Conservation (phyloP, 2,329 filamentous ascomycete species). For the Teratosphaeria gauchensis region DNA sequence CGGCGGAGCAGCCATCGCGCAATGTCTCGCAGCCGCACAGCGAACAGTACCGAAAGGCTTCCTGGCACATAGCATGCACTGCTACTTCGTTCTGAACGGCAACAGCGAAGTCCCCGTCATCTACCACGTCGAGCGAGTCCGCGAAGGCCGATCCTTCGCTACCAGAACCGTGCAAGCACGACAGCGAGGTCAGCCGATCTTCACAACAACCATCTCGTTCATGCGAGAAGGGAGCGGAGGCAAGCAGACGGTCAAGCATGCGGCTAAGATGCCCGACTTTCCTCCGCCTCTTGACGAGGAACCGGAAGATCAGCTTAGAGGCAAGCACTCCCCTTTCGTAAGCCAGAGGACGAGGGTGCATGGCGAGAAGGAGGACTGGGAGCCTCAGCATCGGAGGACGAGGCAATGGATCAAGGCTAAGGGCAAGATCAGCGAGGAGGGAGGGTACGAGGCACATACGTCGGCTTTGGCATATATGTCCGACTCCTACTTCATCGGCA, state of each 20-base stretch:
- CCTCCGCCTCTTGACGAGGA: slow-evolving; percentile 30
- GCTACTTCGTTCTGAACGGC: slow-evolving; percentile 93
- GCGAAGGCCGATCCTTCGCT: slow-evolving; percentile 80
- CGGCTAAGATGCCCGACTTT: slow-evolving; percentile 42
- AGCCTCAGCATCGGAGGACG: slow-evolving; percentile 58
- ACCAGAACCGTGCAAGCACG: slow-evolving; percentile 94
- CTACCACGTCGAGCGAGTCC: slow-evolving; percentile 89
- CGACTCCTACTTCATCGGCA: slow-evolving; percentile 89
- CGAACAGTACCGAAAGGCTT: slow-evolving; percentile 74
- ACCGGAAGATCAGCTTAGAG: slow-evolving; percentile 21
- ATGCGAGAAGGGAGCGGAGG: slow-evolving; percentile 55
- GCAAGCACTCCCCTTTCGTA: slow-evolving; percentile 45
- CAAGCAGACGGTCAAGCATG: slow-evolving; percentile 54
- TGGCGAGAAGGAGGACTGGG: slow-evolving; percentile 39
- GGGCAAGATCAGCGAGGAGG: slow-evolving; percentile 61
- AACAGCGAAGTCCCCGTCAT: slow-evolving; percentile 76
- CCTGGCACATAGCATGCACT: slow-evolving; percentile 91
- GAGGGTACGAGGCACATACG: slow-evolving; percentile 71
- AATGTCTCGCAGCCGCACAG: slow-evolving; percentile 80
- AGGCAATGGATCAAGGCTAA: slow-evolving; percentile 62
- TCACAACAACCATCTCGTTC: slow-evolving; percentile 91
- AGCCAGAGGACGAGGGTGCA: slow-evolving; percentile 47
- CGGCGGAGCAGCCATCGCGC: slow-evolving; percentile 86
- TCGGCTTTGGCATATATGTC: slow-evolving; percentile 87
- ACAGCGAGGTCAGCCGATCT: slow-evolving; percentile 80